Evolutionary conservation across 139 green algal genomes (phyloP).

Genomic region (Picochlorum sp.): DNA sequence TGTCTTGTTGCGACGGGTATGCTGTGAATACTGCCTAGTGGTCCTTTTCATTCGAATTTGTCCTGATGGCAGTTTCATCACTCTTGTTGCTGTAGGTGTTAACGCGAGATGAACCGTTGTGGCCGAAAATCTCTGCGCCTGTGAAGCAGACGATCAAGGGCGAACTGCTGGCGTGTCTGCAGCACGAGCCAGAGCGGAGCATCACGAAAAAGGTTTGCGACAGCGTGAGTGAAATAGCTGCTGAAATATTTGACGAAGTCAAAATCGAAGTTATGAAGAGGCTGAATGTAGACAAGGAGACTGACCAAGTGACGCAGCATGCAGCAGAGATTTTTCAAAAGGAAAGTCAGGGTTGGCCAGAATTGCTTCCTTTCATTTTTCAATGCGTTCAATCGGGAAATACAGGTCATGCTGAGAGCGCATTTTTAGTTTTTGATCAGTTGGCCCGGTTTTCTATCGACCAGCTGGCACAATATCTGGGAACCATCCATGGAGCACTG

Average conservation of each 20-base stretch:
- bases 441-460: slow-evolving; percentile 66
- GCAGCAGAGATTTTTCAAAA: slow-evolving; percentile 39
- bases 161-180: slow-evolving; percentile 53
- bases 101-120: slow-evolving; percentile 63
- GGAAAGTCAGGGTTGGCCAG: slow-evolving; percentile 67
- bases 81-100: slow-evolving; percentile 39
- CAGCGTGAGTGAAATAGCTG: slow-evolving; percentile 73
- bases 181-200: slow-evolving; percentile 35
- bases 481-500: slow-evolving; percentile 42
- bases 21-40: neutral
- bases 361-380: slow-evolving; percentile 91
- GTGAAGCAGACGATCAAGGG: slow-evolving; percentile 46
- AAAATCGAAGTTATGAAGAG: neutral
- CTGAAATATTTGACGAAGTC: slow-evolving; percentile 29
- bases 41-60: neutral
- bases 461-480: slow-evolving; percentile 54
- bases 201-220: slow-evolving; percentile 65
- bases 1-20: slow-evolving; percentile 71
- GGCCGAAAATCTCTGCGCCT: slow-evolving; percentile 33
- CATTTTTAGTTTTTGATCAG: slow-evolving; percentile 59
- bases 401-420: slow-evolving; percentile 41
- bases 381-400: slow-evolving; percentile 50
- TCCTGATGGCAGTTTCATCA: neutral
- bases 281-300: neutral
- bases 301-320: slow-evolving; percentile 62